Conservation (phyloP, 495 filamentous ascomycete genomes). For the Tuber microsphaerosporum region DNA sequence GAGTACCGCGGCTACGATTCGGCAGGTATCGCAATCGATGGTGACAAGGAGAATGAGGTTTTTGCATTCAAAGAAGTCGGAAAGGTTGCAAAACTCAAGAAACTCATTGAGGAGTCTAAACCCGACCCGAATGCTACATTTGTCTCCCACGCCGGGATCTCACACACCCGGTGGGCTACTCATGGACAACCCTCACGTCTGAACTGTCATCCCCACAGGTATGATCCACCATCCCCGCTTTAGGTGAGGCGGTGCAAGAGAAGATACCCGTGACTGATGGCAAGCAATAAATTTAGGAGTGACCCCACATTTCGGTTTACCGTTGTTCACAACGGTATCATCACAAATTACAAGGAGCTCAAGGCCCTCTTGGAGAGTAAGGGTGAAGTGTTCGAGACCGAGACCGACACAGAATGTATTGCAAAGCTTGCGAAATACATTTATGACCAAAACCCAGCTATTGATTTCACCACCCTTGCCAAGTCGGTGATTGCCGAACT, state of each 20-base stretch:
- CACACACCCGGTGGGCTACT: constrained; percentile 97
- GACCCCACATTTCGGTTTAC: constrained; percentile 92
- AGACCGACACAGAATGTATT: constrained; percentile 98
- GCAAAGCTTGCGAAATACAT: constrained; percentile 98
- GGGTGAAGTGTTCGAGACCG: constrained; percentile 96
- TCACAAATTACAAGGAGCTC: constrained; percentile 99
- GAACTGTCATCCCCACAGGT: constrained; percentile 99
- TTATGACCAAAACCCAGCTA: constrained; percentile 87
- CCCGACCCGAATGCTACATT: constrained; percentile 84
- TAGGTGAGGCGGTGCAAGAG: constrained; percentile 4
- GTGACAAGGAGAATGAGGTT: constrained; percentile 97
- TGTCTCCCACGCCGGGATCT: constrained; percentile 94
- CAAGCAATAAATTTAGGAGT: constrained; percentile 23
- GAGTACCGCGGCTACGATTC: constrained; percentile 98
- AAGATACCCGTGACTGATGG: constrained; percentile 46
- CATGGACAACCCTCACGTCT: constrained; percentile 86
- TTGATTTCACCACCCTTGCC: constrained; percentile 90
- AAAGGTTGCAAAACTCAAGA: constrained; percentile 92
- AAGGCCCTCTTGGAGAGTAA: constrained; percentile 87
- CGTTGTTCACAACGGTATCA: constrained; percentile 98
- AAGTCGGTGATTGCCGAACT: constrained; percentile 98
- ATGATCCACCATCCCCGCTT: constrained; percentile 43
- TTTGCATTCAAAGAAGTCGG: constrained; percentile 97
- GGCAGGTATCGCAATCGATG: constrained; percentile 89
- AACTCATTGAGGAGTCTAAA: constrained; percentile 76